Percentiles rank a stretch among this genome's conserved stretches.
Evolutionary conservation across 1,284 basidiomycete species (phyloP).

Genomic region (Nidula niveotomentosa): DNA sequence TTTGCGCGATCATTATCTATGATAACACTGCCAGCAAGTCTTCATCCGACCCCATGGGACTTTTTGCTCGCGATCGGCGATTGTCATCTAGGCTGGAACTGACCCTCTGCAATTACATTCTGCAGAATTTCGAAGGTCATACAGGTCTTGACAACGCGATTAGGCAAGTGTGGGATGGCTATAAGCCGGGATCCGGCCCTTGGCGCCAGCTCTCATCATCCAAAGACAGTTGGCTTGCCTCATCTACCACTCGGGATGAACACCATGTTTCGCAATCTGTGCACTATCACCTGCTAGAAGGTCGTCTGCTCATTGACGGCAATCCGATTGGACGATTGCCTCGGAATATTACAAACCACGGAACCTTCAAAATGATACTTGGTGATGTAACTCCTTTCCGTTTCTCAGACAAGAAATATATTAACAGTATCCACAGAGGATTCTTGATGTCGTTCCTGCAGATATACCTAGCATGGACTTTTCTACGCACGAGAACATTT

Average conservation of each 20-base stretch:
- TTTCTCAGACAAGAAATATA: background rate
- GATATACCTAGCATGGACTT: constrained; percentile 33
- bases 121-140: background rate
- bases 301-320: constrained; percentile 40
- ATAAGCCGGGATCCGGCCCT: constrained; percentile 18
- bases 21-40: constrained; percentile 20
- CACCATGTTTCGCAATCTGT: constrained; percentile 19
- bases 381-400: constrained; percentile 13
- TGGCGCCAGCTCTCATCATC: constrained; percentile 27
- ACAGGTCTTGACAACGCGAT: constrained; percentile 34
- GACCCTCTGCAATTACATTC: constrained; percentile 10
- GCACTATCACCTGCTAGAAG: constrained; percentile 38
- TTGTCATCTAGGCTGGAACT: constrained; percentile 26
- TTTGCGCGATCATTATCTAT: constrained; percentile 31
- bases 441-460: constrained; percentile 33
- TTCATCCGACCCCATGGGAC: constrained; percentile 12
- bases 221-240: constrained; percentile 36
- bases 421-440: constrained; percentile 19
- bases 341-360: constrained; percentile 23
- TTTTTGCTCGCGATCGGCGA: constrained; percentile 20
- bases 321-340: constrained; percentile 37
- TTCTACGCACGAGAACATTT: constrained; percentile 15
- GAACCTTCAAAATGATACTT: constrained; percentile 29
- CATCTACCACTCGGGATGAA: constrained; percentile 6
- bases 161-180: constrained; percentile 31